These are phyloP conservation scores for Ceriops decandra DNA, from an alignment of 345 rosid genomes.

Conservation along the genomic window DNA sequence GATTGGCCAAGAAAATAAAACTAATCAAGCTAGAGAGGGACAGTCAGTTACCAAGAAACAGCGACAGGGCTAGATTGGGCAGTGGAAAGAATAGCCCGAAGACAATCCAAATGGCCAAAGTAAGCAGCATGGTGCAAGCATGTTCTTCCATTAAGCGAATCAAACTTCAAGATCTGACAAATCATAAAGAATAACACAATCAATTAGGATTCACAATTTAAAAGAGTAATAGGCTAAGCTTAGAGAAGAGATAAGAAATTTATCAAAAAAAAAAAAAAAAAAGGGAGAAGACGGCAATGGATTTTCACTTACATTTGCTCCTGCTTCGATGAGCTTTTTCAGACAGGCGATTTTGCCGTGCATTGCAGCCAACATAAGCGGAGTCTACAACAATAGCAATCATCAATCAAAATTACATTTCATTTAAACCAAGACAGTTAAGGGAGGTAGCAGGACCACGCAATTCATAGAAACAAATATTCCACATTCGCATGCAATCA, in stretches of 20 bases:
- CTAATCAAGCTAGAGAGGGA: conserved; percentile 1
- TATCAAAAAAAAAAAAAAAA: background rate
- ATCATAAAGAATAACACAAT: conserved; percentile 7
- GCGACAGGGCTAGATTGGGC: conserved; percentile 82
- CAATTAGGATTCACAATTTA: conserved; percentile 3
- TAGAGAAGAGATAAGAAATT: conserved; percentile 29
- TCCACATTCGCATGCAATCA: conserved; percentile 4
- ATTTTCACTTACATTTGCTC: conserved; percentile 76
- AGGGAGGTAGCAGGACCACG: background rate
- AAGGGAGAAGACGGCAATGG: no score
- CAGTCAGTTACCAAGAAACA: conserved; percentile 58
- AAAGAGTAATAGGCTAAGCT: background rate
- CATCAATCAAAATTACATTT: conserved; percentile 5
- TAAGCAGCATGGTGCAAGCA: conserved; percentile 96
- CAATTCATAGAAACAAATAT: background rate
- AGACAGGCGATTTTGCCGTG: conserved; percentile 76
- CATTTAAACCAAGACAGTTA: background rate
- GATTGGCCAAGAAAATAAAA: background rate
- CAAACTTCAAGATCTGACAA: conserved; percentile 84
- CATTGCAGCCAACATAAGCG: conserved; percentile 96
- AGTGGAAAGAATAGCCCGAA: conserved; percentile 70
- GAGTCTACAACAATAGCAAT: conserved; percentile 51
- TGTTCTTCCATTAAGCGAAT: conserved; percentile 80
- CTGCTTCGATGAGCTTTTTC: conserved; percentile 78
- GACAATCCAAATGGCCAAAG: conserved; percentile 78